Base-by-base conservation (phyloP, 495 filamentous ascomycete species). In the Copromyces sp. region DNA sequence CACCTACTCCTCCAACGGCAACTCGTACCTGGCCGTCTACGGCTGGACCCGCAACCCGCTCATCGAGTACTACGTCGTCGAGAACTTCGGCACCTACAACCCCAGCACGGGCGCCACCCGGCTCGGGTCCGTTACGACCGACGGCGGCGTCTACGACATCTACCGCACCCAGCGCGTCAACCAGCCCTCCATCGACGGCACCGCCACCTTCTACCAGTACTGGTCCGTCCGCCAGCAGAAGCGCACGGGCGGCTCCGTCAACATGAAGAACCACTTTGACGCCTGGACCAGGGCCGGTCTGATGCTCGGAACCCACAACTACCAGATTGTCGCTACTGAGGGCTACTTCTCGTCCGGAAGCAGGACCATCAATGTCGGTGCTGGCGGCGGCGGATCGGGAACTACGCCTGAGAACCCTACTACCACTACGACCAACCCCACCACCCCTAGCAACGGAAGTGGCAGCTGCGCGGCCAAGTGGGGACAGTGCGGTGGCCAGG, bases 121-220 rank as follows among this genome's bases (percentile, higher is more conserved):
- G 76, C 84, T 85, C 73, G 89, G 89, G 69, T 84, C 83, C 20
- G 80, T 92, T 35, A 79, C 77, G 45, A 83, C 78, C 38, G 91
- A 92, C 80, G 90, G 90, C 69, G 80, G 80, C 32, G 86, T 82
- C 9, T 93, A 93, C 82, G 83, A 90, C 73, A 87, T 93, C 80
- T 90, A 88, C 82, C 80, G 83, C 74, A 83, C 84, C 29, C 82
- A 83, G 53, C 89, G 88, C 69, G 82, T 83, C 78, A 87, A 92
- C 78, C 82, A 88, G 80, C 87, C 87, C 14, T 86, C 84, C 11
- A 90, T 90, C 78, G 77, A 81, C 11, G 88, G 88, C 74, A 89
- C 87, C 37, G 70, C 74, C 6, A 89, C 86, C 70, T 89, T 89
- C 73, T 79, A 85, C 77, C 88, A 89, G 82, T 90, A 85, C 83